Evolutionary conservation across 352 stramenopile species (phyloP), one percentile per base, ranked within the genome.

Genomic region (Globisporangium perplexum): DNA sequence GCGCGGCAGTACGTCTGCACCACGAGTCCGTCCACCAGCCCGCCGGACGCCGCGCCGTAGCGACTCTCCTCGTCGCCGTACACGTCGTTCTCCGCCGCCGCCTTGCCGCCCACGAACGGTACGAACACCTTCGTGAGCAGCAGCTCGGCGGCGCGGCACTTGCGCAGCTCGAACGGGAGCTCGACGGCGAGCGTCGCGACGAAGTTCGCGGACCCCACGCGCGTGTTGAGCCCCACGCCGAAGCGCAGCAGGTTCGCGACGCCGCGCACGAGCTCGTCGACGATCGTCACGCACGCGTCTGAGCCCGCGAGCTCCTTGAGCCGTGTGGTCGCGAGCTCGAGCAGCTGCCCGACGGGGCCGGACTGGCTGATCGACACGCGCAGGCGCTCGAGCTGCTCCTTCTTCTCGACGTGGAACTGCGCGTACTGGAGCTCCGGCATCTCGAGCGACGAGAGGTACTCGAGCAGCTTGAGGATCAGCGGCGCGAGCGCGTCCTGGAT

Each of bases 391-490:
- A 93, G 62, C 49, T 93, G 71, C 30, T 88, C 77, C 57, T 93
- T 93, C 62, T 93, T 86, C 52, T 90, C 66, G 31, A 93, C 83
- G 41, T 93, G 83, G 50, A 93, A 93, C 60, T 93, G 83, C 4
- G 83, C 83, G 50, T 93, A 93, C 60, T 93, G 83, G 0, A 93
- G 64, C 55, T 89, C 77, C 0, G 83, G 80, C 76, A 93, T 85
- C 56, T 93, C 83, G 6, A 93, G 41, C 1, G 83, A 93, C n/a
- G 79, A 90, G 48, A 93, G 58, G 52, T 87, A 93, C 53, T 89
- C 77, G 20, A 93, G 54, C 2, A 90, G 61, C 41, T 83, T 86
- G 7, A 90, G 59, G 4, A 89, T 56, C 5, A 90, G 69, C 7
- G 70, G 52, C 3, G 75, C 72, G 22, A 93, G 63, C 0, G 65